Evolutionary conservation across 805 yeast species (phyloP), one percentile per base, ranked within the genome.

Genomic region (Ogataea nakhonphanomensis): DNA sequence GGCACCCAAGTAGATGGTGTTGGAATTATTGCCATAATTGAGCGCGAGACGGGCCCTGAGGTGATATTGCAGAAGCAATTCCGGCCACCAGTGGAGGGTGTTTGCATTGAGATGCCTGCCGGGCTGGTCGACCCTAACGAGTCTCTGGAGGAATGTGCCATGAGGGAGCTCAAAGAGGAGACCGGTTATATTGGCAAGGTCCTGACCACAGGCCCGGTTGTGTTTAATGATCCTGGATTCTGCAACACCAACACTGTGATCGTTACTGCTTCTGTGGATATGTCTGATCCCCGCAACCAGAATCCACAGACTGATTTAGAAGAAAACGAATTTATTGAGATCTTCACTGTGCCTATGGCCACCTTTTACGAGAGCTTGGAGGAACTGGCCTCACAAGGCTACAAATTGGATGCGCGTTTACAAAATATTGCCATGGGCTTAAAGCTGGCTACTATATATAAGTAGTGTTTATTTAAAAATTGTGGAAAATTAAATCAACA

Each of bases 21-120:
- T n/a, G 90, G 91, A 3, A 82, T 91, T 33, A 67, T 90, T 23
- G 90, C 95, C 0, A 67, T 89, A 12, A 62, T 89, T 37, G 72
- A 78, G 47, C 64, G 69, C 21, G 65, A 74, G 6, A 61, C 64
- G 12, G 38, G 52, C 30, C 13, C 79, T 3, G 59, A 64, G 31
- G 55, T 76, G 21, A 73, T 89, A 7, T 66, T 93, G 12, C 91
- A 87, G 57, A 87, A 86, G 58, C 99, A 91, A 61, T 91, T 84
- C 66, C 74, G 99, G 42, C 96, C 98, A 1, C 98, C 99, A 1
- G 84, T 84, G 3, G 82, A 74, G 38, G 91, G 88, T 13, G 87
- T 91, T 7, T 83, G 95, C 55, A 79, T 91, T 46, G 99, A 91
- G 62, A 74, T 90, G 59, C 99, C 99, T 1, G 99, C 99, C 0